Base-by-base conservation (phyloP, 108 stramenopile genomes). In the Nitzschia sp. region DNA sequence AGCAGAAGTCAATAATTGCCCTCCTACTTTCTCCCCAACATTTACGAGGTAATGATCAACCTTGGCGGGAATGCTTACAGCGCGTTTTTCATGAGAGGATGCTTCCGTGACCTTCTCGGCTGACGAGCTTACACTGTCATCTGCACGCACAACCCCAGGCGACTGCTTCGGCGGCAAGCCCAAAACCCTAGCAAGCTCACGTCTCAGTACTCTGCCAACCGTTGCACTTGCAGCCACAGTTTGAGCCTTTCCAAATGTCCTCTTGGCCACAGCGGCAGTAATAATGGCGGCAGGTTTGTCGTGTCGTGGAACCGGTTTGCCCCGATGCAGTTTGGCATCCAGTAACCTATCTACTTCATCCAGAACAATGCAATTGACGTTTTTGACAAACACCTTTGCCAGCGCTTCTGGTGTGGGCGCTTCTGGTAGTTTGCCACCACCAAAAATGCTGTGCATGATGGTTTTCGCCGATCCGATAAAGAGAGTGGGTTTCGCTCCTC, bases 201-300 rank as follows among this genome's bases (percentile, higher is more conserved):
- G 83, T 65, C 85, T 85, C 34, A 98, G 79, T 8, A 91, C 86
- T 34, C 97, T 75, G 17, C 97, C 97, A 37, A 98, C 94, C 0
- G 97, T 98, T 7, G 97, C 95, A 70, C 93, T 95, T 10, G 90
- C 94, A 10, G 89, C 92, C 22, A 96, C 80, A 25, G 96, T 75
- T 77, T 96, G 92, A 0, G 70, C 81, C 34, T 75, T 67, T 17
- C 92, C 91, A 44, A 88, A 62, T 0, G 89, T 89, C 20, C 78
- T 46, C 24, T 87, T 75, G 14, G 91, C 83, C 24, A 88, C 77
- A 2, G 90, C 84, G 19, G 91, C 81, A 5, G 88, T 73, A 24
- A 95, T 71, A 10, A 95, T 65, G 8, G 91, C 91, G 5, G 94
- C 94, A 10, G 91, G 90, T 61, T 91, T 92, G 67, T 95, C 94